Conservation (phyloP, 352 stramenopile species). For the Phytophthora kernoviae region DNA sequence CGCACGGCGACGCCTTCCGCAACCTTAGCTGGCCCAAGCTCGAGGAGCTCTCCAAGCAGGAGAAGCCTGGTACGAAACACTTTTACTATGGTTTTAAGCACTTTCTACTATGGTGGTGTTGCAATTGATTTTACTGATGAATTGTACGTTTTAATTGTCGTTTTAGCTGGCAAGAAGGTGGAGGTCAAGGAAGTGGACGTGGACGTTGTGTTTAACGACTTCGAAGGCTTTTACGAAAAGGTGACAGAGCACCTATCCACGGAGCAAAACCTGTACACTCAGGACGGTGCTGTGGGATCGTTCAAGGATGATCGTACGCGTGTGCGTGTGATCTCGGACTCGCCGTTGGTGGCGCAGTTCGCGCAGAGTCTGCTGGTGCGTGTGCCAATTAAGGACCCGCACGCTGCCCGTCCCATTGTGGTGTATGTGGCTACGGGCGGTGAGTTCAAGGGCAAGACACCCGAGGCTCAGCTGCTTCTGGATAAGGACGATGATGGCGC, state of each 20-base stretch:
- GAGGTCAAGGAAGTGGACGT: conserved; percentile 69
- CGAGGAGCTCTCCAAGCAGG: conserved; percentile 61
- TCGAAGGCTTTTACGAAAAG: conserved; percentile 69
- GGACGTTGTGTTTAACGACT: conserved; percentile 67
- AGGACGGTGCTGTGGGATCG: conserved; percentile 79
- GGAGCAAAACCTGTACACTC: conserved; percentile 63
- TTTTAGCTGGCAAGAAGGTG: conserved; percentile 60
- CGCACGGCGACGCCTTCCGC: conserved; percentile 75
- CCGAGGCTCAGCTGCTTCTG: conserved; percentile 60
- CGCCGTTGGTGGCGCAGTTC: conserved; percentile 70
- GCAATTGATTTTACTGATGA: conserved; percentile 3
- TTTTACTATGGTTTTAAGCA: too few relatives aligned
- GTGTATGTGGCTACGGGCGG: conserved; percentile 70
- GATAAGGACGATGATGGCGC: conserved; percentile 70
- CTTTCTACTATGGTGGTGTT: too few relatives aligned
- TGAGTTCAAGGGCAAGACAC: conserved; percentile 65
- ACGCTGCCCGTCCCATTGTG: conserved; percentile 78
- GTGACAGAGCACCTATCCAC: conserved; percentile 75
- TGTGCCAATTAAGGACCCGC: conserved; percentile 65
- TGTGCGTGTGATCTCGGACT: conserved; percentile 83
- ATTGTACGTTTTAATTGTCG: not conserved
- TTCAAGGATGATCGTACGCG: conserved; percentile 78
- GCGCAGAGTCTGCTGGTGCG: conserved; percentile 74
- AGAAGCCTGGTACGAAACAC: conserved; percentile 46
- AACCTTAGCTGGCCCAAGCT: conserved; percentile 80